Conservation (phyloP, 2,329 filamentous ascomycete species). For the Diatrype stigma region DNA sequence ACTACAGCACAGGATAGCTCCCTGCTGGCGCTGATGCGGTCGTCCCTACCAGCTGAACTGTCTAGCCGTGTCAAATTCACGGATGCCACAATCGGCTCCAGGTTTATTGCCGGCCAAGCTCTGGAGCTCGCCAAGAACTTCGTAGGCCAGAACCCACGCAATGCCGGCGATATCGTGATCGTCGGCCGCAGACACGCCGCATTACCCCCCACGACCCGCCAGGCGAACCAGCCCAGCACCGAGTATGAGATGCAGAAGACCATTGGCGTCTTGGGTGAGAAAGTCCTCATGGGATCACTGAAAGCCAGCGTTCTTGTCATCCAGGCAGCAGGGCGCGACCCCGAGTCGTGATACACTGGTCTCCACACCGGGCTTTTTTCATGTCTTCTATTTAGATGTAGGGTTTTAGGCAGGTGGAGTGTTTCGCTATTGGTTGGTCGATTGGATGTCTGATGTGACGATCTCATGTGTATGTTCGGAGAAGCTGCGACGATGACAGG, state of each 20-base stretch:
- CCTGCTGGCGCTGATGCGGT: conserved; percentile 31
- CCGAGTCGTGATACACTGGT: too few species aligned
- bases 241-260: conserved; percentile 44
- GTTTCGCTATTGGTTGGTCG: background rate
- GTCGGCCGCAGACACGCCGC: conserved; percentile 52
- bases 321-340: conserved; percentile 44
- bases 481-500: too few species aligned
- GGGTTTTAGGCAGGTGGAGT: too few species aligned
- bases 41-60: conserved; percentile 29
- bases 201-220: conserved; percentile 18
- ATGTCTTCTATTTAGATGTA: too few species aligned
- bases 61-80: conserved; percentile 42
- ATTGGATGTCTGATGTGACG: too few species aligned
- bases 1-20: conserved; percentile 30
- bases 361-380: too few species aligned
- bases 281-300: conserved; percentile 54
- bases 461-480: too few species aligned
- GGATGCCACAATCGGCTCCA: conserved; percentile 38
- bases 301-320: conserved; percentile 67
- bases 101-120: conserved; percentile 39
- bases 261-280: conserved; percentile 57
- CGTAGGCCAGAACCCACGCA: conserved; percentile 56
- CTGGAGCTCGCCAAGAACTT: conserved; percentile 53
- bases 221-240: conserved; percentile 17
- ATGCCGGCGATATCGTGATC: conserved; percentile 68